Evolutionary conservation across 2,329 filamentous ascomycete species (phyloP), one percentile per base, ranked within the genome.

Genomic region (Sarocladium kiliense): DNA sequence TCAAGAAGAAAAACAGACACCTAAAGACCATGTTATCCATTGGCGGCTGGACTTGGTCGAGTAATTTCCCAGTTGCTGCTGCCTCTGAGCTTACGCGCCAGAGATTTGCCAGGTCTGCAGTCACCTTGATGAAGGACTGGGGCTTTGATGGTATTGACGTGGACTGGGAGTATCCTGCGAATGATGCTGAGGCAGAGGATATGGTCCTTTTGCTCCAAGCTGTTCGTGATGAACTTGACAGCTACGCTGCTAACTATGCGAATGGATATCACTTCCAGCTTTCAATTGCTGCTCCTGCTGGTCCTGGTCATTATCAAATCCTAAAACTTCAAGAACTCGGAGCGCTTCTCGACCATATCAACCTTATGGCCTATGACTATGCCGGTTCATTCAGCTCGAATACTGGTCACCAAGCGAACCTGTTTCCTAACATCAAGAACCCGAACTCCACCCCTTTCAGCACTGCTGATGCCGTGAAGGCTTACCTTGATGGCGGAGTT

Each of bases 11-110:
- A 56, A 86, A 96, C 68, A 85, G 90, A 16, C 82, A 89, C 47
- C 69, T 96, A 54, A 95, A 95, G 66, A 78, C 87, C 1, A 75
- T 95, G 21, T 78, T 96, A 3, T 89, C 84, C 49, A 90, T 96
- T 60, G 91, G 91, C 47, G 91, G 91, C 26, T 95, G 88, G 88
- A 91, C 88, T 0, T 94, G 89, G 70, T 91, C 88, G 2, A 74
- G 79, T 61, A 89, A 90, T 68, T 93, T 96, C 66, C 77, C 88
- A 1, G 74, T 75, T 1, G 85, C 86, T 0, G 83, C 86, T 9
- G 83, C 82, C 57, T 87, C 85, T 0, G 77, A 78, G 0, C 70
- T 75, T 2, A 84, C 82, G 14, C 80, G 90, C 16, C 69, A 75
- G 34, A 80, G 62, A 1, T 96, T 96, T 70, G 91, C 90, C 6